A percentile compares a stretch with the other conserved stretches of the same genome.
Evolutionary conservation across 768 basidiomycete genomes (phyloP).

Genomic region (Panaeolus papilionaceus): DNA sequence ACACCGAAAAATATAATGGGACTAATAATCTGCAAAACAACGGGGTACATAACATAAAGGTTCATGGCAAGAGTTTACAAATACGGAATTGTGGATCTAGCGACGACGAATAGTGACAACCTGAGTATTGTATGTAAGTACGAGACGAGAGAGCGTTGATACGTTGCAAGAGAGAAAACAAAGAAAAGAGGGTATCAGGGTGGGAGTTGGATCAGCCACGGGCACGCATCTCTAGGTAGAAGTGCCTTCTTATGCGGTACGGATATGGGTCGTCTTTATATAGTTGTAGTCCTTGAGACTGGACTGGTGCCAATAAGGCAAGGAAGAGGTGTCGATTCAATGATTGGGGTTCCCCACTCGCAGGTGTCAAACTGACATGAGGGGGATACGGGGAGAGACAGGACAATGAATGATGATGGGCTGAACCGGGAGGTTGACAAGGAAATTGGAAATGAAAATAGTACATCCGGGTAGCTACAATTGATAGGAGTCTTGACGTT

Average conservation of each 20-base stretch:
- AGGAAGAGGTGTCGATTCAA: neutral
- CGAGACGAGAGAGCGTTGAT: too few species aligned
- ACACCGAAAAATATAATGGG: neutral
- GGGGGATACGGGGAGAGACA: neutral
- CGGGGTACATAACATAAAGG: neutral
- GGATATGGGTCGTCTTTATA: neutral
- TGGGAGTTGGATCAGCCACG: neutral
- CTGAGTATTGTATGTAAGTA: neutral
- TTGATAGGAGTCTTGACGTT: slow-evolving; percentile 12
- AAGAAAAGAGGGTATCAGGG: neutral
- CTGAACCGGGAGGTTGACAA: neutral
- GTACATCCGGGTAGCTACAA: slow-evolving; percentile 14
- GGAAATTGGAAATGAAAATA: slow-evolving; percentile 3
- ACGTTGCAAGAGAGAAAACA: neutral
- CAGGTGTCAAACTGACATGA: neutral
- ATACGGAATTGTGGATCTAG: neutral
- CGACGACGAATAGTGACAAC: neutral
- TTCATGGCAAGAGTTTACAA: neutral
- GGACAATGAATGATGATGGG: neutral
- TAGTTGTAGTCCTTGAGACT: neutral
- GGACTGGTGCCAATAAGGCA: neutral
- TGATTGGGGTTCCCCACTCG: neutral
- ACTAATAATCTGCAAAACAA: slow-evolving; percentile 9
- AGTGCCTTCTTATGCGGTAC: neutral
- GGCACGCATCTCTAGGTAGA: neutral